Percentiles rank a stretch among this genome's conserved stretches.
These are phyloP conservation scores for Phytophthora chlamydospora DNA, from an alignment of 352 stramenopile species.

Conservation along the genomic window DNA sequence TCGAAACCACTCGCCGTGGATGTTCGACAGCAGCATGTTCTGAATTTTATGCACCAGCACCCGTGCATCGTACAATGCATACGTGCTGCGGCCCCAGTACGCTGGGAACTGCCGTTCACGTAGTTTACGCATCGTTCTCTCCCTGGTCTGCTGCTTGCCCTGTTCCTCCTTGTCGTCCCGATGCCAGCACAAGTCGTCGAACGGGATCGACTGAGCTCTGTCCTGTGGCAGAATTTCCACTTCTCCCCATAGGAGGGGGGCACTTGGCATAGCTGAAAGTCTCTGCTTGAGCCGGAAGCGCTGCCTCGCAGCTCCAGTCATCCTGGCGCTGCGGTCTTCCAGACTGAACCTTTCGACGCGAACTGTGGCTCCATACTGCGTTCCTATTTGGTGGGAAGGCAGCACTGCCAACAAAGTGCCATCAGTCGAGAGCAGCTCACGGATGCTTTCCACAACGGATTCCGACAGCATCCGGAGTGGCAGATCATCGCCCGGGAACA, in stretches of 20 bases:
- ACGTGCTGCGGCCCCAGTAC: slow-evolving; percentile 58
- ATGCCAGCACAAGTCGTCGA: slow-evolving; percentile 29
- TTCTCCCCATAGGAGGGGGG: slow-evolving; percentile 32
- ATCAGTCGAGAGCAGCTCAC: slow-evolving; percentile 49
- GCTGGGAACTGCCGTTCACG: slow-evolving; percentile 41
- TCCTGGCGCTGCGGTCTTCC: slow-evolving; percentile 38
- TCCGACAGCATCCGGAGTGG: slow-evolving; percentile 78
- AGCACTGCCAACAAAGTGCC: slow-evolving; percentile 66
- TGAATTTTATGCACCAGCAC: slow-evolving; percentile 71
- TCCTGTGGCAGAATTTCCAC: slow-evolving; percentile 74
- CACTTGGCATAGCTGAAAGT: slow-evolving; percentile 19
- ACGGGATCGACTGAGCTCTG: slow-evolving; percentile 48
- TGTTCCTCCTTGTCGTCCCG: slow-evolving; percentile 8
- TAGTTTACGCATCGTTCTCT: slow-evolving; percentile 21
- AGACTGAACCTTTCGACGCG: slow-evolving; percentile 72
- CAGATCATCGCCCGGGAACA: slow-evolving; percentile 83
- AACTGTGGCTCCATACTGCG: slow-evolving; percentile 69
- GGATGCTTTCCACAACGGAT: slow-evolving; percentile 53
- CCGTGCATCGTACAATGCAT: slow-evolving; percentile 63
- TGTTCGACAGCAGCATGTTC: slow-evolving; percentile 67
- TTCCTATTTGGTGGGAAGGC: slow-evolving; percentile 55
- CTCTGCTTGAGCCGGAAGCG: slow-evolving; percentile 58
- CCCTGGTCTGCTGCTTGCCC: slow-evolving; percentile 7
- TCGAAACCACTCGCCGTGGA: slow-evolving; percentile 77
- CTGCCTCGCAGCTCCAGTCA: slow-evolving; percentile 73